Percentiles rank a stretch among this genome's conserved stretches.
Evolutionary conservation across 1,284 basidiomycete species (phyloP).

Genomic region (Cryptococcus jaspeensis): DNA sequence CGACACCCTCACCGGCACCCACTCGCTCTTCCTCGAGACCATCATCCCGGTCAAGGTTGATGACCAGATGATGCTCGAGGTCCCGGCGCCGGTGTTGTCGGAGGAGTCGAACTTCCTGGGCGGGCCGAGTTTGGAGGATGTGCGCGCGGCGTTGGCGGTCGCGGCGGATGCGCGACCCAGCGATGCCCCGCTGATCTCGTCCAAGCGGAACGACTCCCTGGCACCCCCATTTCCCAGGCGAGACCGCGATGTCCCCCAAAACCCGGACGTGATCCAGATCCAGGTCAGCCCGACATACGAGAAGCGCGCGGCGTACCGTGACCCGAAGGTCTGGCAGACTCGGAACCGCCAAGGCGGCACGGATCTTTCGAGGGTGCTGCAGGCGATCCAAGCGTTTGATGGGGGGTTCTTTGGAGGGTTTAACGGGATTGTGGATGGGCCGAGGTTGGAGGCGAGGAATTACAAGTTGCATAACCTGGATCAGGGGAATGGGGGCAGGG

Average conservation of each 20-base stretch:
- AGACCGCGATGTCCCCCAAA: neutral
- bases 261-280: neutral
- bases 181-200: neutral
- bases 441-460: neutral
- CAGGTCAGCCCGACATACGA: neutral
- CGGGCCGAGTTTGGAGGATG: constrained; percentile 19
- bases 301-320: neutral
- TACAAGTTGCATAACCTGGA: neutral
- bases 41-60: constrained; percentile 30
- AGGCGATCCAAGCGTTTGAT: constrained; percentile 23
- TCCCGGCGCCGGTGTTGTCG: constrained; percentile 23
- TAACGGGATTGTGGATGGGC: constrained; percentile 29
- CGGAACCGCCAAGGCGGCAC: constrained; percentile 2
- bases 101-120: constrained; percentile 16
- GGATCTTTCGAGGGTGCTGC: constrained; percentile 29
- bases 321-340: neutral
- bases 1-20: constrained; percentile 17
- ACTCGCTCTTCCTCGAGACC: constrained; percentile 22
- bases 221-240: neutral
- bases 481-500: neutral
- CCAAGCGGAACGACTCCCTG: neutral
- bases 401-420: constrained; percentile 39
- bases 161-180: too few species aligned
- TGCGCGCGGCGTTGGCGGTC: constrained; percentile 6
- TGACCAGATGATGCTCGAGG: constrained; percentile 28